Base-by-base conservation (phyloP, 163 green algal species). In the Prototheca stagnorum region DNA sequence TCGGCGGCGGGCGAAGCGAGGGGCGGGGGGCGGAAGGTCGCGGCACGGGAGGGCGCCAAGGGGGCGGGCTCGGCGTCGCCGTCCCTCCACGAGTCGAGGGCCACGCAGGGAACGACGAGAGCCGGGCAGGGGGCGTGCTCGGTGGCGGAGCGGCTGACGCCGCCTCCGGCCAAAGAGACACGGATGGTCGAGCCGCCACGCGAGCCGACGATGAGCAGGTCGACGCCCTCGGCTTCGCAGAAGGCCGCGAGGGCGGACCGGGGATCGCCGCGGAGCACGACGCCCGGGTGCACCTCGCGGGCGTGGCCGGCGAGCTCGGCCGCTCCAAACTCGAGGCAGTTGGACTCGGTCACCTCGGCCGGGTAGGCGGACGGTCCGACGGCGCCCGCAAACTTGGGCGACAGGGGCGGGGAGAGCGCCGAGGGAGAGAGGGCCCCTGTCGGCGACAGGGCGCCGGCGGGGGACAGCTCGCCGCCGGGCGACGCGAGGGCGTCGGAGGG, bases 131-230 rank as follows among this genome's bases (percentile, higher is more conserved):
- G 37, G 24, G 44, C 50, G 17, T 62, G 40, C 24, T 70, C 56
- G 12, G 64, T 62, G 9, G 65, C 27, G 33, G 49, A 31, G 24
- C 50, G 37, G 8, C 33, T 53, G 15, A 62, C 55, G 45, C 39
- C 34, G 24, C 55, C 61, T 27, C 61, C 61, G 40, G 47, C 29
- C 2, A 70, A 45, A 26, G 36, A 59, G 31, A 59, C 65, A 3
- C 31, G 29, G 22, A 65, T 28, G 20, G 34, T 44, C 19, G 39
- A 36, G 28, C 31, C 46, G 23, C 26, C 46, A 20, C 51, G 50
- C 2, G 51, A 42, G 33, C 61, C 49, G 22, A 70, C 61, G 28
- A 70, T 24, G 4, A 70, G 55, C 33, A 70, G 36, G 31, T 70
- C 55, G 15, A 70, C 52, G 22, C 31, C 39, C 39, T 70, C 61